Evolutionary conservation across 2,329 filamentous ascomycete genomes (phyloP).

Genomic region (Ophiognomonia clavigignenti-juglandacearum): DNA sequence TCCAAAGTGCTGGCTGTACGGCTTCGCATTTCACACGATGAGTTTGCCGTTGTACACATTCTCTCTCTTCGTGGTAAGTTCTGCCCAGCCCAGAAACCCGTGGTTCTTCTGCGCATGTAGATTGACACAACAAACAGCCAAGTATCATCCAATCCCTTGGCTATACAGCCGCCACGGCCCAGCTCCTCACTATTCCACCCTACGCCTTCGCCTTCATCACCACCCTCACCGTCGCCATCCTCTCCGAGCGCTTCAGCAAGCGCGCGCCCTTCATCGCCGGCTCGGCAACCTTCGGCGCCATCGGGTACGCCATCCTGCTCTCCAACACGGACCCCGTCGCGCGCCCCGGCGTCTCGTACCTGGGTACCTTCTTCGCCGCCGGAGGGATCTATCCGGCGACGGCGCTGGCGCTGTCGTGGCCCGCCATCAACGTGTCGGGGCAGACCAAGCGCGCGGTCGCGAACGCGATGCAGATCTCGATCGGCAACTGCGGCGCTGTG

Average conservation of each 20-base stretch:
- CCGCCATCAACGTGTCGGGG: slow-evolving; percentile 66
- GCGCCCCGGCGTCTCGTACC: slow-evolving; percentile 53
- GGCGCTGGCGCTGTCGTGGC: slow-evolving; percentile 63
- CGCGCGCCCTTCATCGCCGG: slow-evolving; percentile 61
- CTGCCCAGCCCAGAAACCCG: background rate
- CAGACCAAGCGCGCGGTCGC: slow-evolving; percentile 66
- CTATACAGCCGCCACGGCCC: slow-evolving; percentile 47
- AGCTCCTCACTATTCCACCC: slow-evolving; percentile 58
- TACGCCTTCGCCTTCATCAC: slow-evolving; percentile 59
- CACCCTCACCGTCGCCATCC: slow-evolving; percentile 52
- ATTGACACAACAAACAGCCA: slow-evolving; percentile 25
- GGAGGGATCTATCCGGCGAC: slow-evolving; percentile 64
- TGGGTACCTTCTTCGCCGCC: slow-evolving; percentile 58
- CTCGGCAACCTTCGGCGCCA: slow-evolving; percentile 49
- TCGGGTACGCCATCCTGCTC: slow-evolving; percentile 60
- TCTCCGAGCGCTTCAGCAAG: slow-evolving; percentile 52
- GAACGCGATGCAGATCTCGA: slow-evolving; percentile 67
- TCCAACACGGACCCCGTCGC: slow-evolving; percentile 39
- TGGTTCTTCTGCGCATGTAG: background rate
- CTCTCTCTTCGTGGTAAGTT: slow-evolving; percentile 46
- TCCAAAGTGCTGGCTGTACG: slow-evolving; percentile 69
- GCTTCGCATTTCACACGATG: slow-evolving; percentile 67
- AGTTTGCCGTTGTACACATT: slow-evolving; percentile 57
- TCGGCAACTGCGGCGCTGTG: slow-evolving; percentile 65
- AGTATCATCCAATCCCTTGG: slow-evolving; percentile 51